Percentiles rank a stretch among this genome's conserved stretches.
These are phyloP conservation scores for Pyrrhoderma lamaoense DNA, from an alignment of 1,284 basidiomycete genomes.

Conservation along the genomic window DNA sequence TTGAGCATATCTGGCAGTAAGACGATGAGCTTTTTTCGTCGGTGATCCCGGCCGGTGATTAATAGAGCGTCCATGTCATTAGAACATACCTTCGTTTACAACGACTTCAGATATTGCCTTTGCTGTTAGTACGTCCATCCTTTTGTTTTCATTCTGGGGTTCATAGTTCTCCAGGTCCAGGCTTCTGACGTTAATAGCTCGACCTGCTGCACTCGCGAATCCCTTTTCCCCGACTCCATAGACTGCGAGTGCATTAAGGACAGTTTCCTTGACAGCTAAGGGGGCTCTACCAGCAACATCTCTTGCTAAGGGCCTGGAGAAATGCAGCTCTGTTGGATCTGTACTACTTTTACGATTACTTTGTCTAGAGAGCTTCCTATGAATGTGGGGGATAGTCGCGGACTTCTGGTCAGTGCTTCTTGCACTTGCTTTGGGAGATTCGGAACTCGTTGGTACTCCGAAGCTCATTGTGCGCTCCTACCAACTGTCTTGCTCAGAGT, in stretches of 20 bases:
- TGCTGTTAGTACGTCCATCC: conserved; percentile 38
- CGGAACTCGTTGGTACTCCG: no score
- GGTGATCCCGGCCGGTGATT: neutral
- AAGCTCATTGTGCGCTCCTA: no score
- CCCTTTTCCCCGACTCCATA: conserved; percentile 49
- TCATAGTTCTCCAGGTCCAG: neutral
- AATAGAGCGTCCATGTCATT: neutral
- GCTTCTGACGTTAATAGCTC: conserved; percentile 39
- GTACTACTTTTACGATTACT: no score
- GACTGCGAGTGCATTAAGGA: conserved; percentile 53
- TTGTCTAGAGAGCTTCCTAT: no score
- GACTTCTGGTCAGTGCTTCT: no score
- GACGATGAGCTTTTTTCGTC: conserved; percentile 12
- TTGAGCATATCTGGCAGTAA: conserved; percentile 53
- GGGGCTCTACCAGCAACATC: conserved; percentile 52
- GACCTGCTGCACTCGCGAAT: conserved; percentile 54
- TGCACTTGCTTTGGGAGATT: no score
- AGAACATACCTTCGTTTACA: conserved; percentile 46
- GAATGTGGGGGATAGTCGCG: no score
- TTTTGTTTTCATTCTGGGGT: neutral
- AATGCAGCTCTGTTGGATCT: no score
- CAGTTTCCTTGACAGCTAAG: conserved; percentile 52
- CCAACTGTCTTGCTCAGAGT: no score
- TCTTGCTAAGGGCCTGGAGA: conserved; percentile 39
- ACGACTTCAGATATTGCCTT: conserved; percentile 51